These are phyloP conservation scores for Blastobotrys chiropterorum DNA, from an alignment of 805 yeast genomes.

Conservation along the genomic window DNA sequence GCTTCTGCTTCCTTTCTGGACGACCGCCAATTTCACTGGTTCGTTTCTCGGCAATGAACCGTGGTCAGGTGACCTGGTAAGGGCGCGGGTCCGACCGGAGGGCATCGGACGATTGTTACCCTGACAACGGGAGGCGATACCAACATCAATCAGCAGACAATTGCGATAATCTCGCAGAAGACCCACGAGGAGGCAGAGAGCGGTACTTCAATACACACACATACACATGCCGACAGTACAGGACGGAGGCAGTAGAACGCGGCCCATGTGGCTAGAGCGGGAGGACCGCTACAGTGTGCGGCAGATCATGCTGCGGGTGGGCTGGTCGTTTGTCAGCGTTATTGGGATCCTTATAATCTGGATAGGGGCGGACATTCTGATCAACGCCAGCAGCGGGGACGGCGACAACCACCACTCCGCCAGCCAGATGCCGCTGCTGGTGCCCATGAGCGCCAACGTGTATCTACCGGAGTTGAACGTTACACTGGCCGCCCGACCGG, in stretches of 20 bases:
- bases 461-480: constrained; percentile 26
- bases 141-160: not conserved
- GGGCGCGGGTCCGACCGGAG: too few relatives aligned
- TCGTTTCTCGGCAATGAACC: too few relatives aligned
- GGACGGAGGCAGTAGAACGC: not conserved
- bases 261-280: not conserved
- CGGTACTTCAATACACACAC: too few relatives aligned
- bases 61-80: not conserved
- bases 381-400: not conserved
- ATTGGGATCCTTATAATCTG: not conserved
- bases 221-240: not conserved
- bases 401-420: not conserved
- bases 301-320: not conserved
- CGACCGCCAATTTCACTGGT: too few relatives aligned
- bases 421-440: constrained; percentile 16
- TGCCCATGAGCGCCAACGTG: constrained; percentile 23
- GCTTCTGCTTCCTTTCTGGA: too few relatives aligned
- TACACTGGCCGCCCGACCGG: constrained; percentile 33
- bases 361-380: not conserved
- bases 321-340: not conserved
- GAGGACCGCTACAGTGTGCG: not conserved
- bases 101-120: not conserved
- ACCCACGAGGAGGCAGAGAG: not conserved
- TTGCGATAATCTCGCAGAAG: not conserved
- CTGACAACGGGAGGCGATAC: not conserved